Evolutionary conservation across 2,329 filamentous ascomycete species (phyloP).

Genomic region (Pyrenophora teres): DNA sequence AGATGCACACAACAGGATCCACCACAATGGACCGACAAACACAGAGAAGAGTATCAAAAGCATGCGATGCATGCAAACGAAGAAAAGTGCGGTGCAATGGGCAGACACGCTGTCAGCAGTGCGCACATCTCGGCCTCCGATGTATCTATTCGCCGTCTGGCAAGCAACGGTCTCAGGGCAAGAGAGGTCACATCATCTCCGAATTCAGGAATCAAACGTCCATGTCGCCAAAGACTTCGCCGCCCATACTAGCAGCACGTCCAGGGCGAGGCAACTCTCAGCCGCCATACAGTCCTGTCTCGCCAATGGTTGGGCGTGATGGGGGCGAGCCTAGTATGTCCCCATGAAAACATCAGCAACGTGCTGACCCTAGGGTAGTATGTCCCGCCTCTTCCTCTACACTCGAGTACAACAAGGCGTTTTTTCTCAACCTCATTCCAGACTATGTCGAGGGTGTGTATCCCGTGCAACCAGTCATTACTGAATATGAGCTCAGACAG

Average conservation of each 20-base stretch:
- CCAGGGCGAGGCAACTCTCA: constrained; percentile 15
- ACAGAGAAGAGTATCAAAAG: constrained; percentile 45
- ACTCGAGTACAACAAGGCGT: constrained; percentile 31
- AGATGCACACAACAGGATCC: constrained; percentile 25
- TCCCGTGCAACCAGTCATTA: constrained; percentile 55
- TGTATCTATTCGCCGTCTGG: constrained; percentile 52
- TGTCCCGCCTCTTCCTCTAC: constrained; percentile 24
- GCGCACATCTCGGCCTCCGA: constrained; percentile 48
- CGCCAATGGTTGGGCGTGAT: constrained; percentile 22
- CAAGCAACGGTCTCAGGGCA: constrained; percentile 46
- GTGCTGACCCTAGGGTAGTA: constrained; percentile 16
- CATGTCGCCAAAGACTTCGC: constrained; percentile 20
- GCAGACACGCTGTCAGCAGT: constrained; percentile 49
- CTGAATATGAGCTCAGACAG: constrained; percentile 47
- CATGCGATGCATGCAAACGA: constrained; percentile 55
- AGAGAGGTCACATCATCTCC: constrained; percentile 50
- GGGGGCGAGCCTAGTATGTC: constrained; percentile 28
- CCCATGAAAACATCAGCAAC: not conserved
- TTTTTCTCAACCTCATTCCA: constrained; percentile 52
- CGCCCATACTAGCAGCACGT: constrained; percentile 34
- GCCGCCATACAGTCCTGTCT: constrained; percentile 16
- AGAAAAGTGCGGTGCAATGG: constrained; percentile 57
- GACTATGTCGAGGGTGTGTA: constrained; percentile 54
- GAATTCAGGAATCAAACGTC: constrained; percentile 46
- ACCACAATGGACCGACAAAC: constrained; percentile 31